A percentile compares a stretch with the other conserved stretches of the same genome.
These are phyloP conservation scores for Alternaria gansuensis DNA, from an alignment of 2,329 filamentous ascomycete species.

Conservation along the genomic window DNA sequence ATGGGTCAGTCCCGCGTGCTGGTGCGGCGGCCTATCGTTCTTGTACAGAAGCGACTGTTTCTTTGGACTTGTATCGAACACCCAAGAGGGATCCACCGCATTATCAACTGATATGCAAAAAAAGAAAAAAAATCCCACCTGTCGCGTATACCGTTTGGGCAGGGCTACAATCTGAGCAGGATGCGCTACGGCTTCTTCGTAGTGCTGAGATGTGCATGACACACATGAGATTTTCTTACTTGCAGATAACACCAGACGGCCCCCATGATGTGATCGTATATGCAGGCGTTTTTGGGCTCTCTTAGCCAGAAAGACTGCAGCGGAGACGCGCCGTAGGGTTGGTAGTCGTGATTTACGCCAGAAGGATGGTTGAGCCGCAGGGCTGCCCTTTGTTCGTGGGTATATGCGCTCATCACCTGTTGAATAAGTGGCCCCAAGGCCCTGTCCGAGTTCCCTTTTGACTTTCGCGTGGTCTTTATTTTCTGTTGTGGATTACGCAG, in stretches of 20 bases:
- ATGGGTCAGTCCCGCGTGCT: background rate
- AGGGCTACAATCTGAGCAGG: background rate
- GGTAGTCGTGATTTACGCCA: background rate
- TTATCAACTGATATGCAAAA: accelerated
- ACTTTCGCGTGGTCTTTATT: background rate
- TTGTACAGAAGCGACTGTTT: background rate
- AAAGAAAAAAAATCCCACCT: too few species aligned
- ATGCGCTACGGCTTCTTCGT: background rate
- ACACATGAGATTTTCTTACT: background rate
- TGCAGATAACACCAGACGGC: background rate
- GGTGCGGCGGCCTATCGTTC: background rate
- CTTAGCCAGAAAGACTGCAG: background rate
- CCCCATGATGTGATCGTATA: background rate
- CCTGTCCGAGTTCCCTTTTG: background rate
- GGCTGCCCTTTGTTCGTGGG: conserved; percentile 5
- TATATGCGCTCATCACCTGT: conserved; percentile 1
- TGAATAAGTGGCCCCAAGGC: background rate
- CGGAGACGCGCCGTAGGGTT: background rate
- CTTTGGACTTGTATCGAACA: background rate
- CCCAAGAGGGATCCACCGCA: background rate
- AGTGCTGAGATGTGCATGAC: background rate
- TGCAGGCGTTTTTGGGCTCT: background rate
- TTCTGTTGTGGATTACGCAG: background rate
- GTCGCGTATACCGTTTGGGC: background rate
- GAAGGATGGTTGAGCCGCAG: background rate